A percentile compares a stretch with the other conserved stretches of the same genome.
Conservation (phyloP, 1,284 basidiomycete species). For the Vanrija pseudolonga region DNA sequence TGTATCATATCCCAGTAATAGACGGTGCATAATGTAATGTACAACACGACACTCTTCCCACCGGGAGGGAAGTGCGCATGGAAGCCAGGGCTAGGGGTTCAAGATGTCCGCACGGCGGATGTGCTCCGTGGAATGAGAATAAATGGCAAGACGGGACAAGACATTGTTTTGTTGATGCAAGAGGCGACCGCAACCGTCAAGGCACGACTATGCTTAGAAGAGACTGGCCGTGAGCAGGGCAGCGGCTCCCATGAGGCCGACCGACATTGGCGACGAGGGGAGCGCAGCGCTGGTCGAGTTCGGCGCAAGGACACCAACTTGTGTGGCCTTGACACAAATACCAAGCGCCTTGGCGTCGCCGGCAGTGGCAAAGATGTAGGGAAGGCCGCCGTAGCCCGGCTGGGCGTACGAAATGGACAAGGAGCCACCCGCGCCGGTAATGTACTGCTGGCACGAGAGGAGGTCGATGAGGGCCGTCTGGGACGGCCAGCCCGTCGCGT, state of each 20-base stretch:
- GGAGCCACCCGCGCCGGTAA: conserved; percentile 38
- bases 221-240: no score
- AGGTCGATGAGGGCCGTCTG: conserved; percentile 43
- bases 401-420: conserved; percentile 40
- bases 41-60: not conserved
- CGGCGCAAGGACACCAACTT: no score
- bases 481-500: conserved; percentile 36
- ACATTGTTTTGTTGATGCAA: no score
- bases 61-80: not conserved
- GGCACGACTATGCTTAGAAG: no score
- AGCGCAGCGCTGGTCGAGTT: no score
- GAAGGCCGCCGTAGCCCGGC: conserved; percentile 42
- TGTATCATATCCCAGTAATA: not conserved
- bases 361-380: conserved; percentile 31
- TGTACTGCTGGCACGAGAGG: conserved; percentile 37
- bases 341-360: conserved; percentile 5
- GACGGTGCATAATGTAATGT: not conserved
- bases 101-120: no score
- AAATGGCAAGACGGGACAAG: no score
- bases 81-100: no score
- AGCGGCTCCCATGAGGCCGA: no score
- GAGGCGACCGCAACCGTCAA: no score
- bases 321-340: conserved; percentile 1
- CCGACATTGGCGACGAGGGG: no score
- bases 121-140: no score